Evolutionary conservation across 768 basidiomycete species (phyloP).

Genomic region (Boletus sensibilis): DNA sequence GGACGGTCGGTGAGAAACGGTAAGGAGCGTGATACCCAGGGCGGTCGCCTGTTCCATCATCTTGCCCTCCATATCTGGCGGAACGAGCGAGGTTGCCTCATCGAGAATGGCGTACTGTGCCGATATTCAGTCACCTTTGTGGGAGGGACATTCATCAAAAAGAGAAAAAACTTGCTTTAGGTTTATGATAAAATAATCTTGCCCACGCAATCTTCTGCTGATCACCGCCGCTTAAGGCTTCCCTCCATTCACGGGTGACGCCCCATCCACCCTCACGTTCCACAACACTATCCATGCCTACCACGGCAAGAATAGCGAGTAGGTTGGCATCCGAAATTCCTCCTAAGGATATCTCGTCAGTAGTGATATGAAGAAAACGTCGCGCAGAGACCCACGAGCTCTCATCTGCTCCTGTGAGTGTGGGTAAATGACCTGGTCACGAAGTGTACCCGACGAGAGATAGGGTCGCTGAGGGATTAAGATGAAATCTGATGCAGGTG

Average conservation of each 20-base stretch:
- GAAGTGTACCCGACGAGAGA: conserved; percentile 87
- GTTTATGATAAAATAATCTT: conserved; percentile 90
- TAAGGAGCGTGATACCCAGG: conserved; percentile 88
- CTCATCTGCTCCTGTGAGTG: conserved; percentile 81
- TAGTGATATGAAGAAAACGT: not conserved
- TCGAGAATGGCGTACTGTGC: conserved; percentile 91
- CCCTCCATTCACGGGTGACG: conserved; percentile 86
- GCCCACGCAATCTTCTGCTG: conserved; percentile 99
- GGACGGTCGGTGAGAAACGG: conserved; percentile 93
- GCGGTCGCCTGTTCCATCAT: conserved; percentile 94
- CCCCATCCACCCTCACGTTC: conserved; percentile 98
- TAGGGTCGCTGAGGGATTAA: conserved; percentile 96
- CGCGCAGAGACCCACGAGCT: conserved; percentile 48
- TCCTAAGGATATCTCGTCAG: conserved; percentile 39
- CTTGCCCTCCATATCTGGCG: conserved; percentile 84
- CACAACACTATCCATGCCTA: conserved; percentile 84
- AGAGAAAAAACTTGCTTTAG: conserved; percentile 57
- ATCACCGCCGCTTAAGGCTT: conserved; percentile 90
- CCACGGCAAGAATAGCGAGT: conserved; percentile 63
- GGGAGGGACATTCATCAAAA: not conserved
- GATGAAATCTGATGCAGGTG: conserved; percentile 84
- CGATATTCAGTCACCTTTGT: conserved; percentile 1
- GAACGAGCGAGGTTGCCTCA: conserved; percentile 94
- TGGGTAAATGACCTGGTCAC: conserved; percentile 97
- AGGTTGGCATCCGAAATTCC: conserved; percentile 76